Evolutionary conservation across 768 basidiomycete genomes (phyloP), one percentile per base, ranked within the genome.

Genomic region (Leccinum uliginosum): DNA sequence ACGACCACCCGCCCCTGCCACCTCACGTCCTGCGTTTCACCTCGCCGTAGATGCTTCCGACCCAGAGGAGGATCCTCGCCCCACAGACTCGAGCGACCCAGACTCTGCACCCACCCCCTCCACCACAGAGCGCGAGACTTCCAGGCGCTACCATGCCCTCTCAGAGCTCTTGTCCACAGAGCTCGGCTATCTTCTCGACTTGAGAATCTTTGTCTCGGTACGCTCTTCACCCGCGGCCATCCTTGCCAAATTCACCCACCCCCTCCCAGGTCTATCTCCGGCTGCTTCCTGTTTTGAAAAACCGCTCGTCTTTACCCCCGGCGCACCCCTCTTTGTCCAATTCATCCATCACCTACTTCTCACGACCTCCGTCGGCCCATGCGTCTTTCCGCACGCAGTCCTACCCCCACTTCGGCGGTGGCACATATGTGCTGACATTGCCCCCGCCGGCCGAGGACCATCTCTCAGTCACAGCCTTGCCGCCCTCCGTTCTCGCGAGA

Each of bases 151-250:
- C 60, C 87, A 97, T 65, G 89, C 92, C 6, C 80, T 98, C 50
- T 78, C 84, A 61, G 96, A 98, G 73, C 76, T 98, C 40, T 78
- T 98, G 24, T 77, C 82, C 56, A 95, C 93, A 1, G 96, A 98
- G 75, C 76, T 83, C 19, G 83, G 84, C 7, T 98, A 98, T 69
- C 78, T 93, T 9, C 69, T 78, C 51, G 93, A 95, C 71, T 72
- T 98, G 64, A 82, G 84, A 58, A 81, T 81, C 9, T 78, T 98
- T 45, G 88, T 93, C 55, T 79, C 80, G 60, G 93, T 92, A 68
- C 58, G 80, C 72, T n/a, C 30, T 1, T n/a, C 47, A 14, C 58
- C 58, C 53, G 50, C 55, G 49, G 34, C 53, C 10, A 15, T 46
- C 51, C 1, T 52, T 21, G 7, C 50, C 15, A 30, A 32, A 26